A percentile compares a stretch with the other conserved stretches of the same genome.
Evolutionary conservation across 345 rosid species (phyloP).

Genomic region (Crucihimalaya himalaica): DNA sequence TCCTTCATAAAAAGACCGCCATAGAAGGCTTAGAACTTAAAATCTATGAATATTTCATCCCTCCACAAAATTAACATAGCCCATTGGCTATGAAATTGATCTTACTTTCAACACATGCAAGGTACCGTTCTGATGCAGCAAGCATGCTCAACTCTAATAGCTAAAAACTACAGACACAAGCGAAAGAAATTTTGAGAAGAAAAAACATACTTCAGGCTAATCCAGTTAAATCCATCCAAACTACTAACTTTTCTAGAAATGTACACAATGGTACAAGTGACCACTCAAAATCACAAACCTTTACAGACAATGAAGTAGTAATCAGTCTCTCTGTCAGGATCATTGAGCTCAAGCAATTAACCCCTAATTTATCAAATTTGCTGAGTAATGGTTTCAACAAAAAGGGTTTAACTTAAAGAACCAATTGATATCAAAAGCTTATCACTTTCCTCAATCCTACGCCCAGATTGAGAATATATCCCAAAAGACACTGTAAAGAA

Average conservation of each 20-base stretch:
- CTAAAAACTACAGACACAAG: background rate
- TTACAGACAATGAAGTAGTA: background rate
- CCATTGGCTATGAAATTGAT: background rate
- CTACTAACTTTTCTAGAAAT: background rate
- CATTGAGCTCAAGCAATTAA: slow-evolving; percentile 7
- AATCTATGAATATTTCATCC: background rate
- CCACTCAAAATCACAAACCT: slow-evolving; percentile 16
- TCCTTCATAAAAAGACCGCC: background rate
- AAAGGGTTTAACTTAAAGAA: background rate
- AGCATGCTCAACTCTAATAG: background rate
- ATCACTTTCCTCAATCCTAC: slow-evolving; percentile 8
- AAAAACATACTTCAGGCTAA: slow-evolving; percentile 1
- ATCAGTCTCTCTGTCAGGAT: background rate
- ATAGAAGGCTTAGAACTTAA: slow-evolving; percentile 6
- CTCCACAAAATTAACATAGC: background rate
- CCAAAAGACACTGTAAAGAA: slow-evolving; percentile 12
- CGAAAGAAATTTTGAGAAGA: background rate
- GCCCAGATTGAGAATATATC: background rate
- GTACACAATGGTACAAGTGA: background rate
- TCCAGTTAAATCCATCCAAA: background rate
- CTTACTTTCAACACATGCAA: background rate
- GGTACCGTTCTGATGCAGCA: background rate
- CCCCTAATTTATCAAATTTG: background rate
- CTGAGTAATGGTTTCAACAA: background rate
- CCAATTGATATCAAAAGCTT: background rate